Evolutionary conservation across 139 green algal species (phyloP).

Genomic region (Chlamydomonas incerta): DNA sequence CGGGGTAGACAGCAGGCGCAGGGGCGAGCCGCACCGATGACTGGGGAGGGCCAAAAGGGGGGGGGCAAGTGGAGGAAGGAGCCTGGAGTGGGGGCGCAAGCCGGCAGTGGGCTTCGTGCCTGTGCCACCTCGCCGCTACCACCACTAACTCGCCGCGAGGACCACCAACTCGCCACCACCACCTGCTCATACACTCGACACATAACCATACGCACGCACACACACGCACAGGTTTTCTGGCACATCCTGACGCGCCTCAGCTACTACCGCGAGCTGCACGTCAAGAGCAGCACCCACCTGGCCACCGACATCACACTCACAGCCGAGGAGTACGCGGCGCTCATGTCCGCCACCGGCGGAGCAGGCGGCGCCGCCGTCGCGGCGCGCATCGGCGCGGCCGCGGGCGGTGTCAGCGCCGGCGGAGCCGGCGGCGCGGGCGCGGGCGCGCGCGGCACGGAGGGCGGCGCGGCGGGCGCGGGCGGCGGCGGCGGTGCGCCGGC

Average conservation of each 20-base stretch:
- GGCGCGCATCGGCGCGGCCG: neutral
- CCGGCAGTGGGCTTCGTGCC: no score
- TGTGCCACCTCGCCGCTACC: no score
- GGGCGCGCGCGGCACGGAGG: neutral
- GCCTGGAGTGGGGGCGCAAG: no score
- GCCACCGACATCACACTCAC: constrained; percentile 17
- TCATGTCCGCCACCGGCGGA: neutral
- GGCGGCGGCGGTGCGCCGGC: constrained; percentile 3
- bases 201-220: no score
- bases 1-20: no score
- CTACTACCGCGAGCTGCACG: constrained; percentile 76
- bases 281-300: constrained; percentile 51
- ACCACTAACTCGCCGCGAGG: no score
- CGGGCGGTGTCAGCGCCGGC: neutral
- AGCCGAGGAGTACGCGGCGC: neutral
- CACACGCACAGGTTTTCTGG: constrained; percentile 77
- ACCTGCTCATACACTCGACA: no score
- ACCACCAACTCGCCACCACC: no score
- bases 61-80: no score
- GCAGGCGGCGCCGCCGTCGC: neutral
- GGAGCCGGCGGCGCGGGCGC: neutral
- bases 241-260: constrained; percentile 83
- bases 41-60: no score
- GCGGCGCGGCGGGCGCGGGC: neutral
- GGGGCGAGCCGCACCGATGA: no score